Base-by-base conservation (phyloP, 306 rosid species). In the Delonix regia region DNA sequence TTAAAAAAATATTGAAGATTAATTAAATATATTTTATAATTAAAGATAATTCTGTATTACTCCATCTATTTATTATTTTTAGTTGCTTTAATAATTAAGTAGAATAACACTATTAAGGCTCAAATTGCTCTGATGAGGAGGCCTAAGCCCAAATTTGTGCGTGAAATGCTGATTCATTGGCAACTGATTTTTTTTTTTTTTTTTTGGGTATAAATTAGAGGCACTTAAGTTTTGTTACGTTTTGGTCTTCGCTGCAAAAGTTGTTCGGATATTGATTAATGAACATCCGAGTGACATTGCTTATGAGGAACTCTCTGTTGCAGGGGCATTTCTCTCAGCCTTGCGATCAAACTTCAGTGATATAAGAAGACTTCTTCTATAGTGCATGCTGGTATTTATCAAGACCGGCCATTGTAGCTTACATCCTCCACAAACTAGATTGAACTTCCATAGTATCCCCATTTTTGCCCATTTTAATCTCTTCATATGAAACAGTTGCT, bases 271-370 rank as follows among this genome's bases (percentile, higher is more conserved):
- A 65, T 36, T 38, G 70, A 65, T n/a, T 38, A 65, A 18, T 42
- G 48, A 10, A 9, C 9, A 65, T 64, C 2, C 10, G 12, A 47
- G 41, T 34, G 28, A 71, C 15, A 18, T 55, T 78, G 75, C 87
- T 87, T 49, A 64, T 69, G 28, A 59, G 18, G 71, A 57, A 59
- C 75, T 81, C 71, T n/a, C 34, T 75, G 65, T 33, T 83, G 87
- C 94, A 95, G 98, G 98, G 74, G 85, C 89, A 42, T 95, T 95
- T 84, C 82, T 95, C 81, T 87, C 98, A 34, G 95, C 91, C 49
- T 75, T 95, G 78, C 69, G 74, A 48, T 86, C 96, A 72, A 92
- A 92, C 89, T 95, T 95, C 90, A 85, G 89, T 71, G 97, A 91
- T 60, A 91, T 91, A 78, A 90, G 84, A 68, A 85, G 99, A 74